phyloP scores from a whole-genome alignment of 2,329 filamentous ascomycete species.

The Mycosphaerelloides madeirae region DNA sequence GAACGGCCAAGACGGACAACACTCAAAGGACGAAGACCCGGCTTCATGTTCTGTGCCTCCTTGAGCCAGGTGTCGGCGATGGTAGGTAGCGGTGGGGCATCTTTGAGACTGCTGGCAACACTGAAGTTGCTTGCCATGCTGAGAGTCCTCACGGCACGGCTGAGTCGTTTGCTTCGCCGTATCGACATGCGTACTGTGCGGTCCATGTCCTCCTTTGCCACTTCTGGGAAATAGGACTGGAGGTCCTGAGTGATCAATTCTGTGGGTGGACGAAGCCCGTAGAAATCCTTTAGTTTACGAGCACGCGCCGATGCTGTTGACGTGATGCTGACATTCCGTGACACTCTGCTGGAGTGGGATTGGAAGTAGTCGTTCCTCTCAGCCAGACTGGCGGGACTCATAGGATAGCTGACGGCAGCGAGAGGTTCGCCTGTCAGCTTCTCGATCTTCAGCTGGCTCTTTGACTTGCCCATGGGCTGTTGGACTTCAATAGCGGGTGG shows the following conservation, averaged over 20 bases:
- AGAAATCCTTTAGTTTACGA: conserved; percentile 69
- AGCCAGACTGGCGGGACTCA: conserved; percentile 68
- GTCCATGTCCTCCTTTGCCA: conserved; percentile 90
- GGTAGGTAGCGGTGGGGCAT: conserved; percentile 90
- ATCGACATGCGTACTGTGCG: conserved; percentile 90
- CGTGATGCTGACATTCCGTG: conserved; percentile 30
- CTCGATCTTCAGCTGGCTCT: conserved; percentile 81
- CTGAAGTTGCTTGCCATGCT: conserved; percentile 93
- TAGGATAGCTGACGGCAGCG: conserved; percentile 77
- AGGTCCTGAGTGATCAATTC: conserved; percentile 96
- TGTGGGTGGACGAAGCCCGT: conserved; percentile 86
- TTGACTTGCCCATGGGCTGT: conserved; percentile 58
- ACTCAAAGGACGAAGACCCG: conserved; percentile 55
- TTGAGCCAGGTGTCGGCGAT: conserved; percentile 92
- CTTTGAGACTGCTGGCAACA: conserved; percentile 83
- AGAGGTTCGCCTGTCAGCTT: conserved; percentile 84
- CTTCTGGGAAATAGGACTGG: conserved; percentile 94
- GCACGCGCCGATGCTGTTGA: conserved; percentile 39
- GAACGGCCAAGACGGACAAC: conserved; percentile 55
- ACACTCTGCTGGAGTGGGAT: conserved; percentile 16
- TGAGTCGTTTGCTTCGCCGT: conserved; percentile 81
- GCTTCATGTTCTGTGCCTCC: conserved; percentile 47
- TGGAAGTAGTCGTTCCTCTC: conserved; percentile 59
- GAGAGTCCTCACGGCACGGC: conserved; percentile 85
- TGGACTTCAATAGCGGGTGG: conserved; percentile 56